Base-by-base conservation (phyloP, 257 asterid genomes). In the Jacaranda copaia region DNA sequence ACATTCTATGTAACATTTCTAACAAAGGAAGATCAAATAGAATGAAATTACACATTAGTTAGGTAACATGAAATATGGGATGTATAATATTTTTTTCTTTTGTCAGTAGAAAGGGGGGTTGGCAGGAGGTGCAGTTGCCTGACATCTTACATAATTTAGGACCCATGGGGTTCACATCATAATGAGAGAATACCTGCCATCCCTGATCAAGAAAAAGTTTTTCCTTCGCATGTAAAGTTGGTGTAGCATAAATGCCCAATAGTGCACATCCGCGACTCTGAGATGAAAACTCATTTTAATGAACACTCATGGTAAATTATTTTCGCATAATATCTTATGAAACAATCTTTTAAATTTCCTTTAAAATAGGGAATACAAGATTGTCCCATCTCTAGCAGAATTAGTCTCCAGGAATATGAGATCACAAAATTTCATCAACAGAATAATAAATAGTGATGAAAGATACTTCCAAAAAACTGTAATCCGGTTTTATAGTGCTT, bases 191-290 rank as follows among this genome's bases (percentile, higher is more conserved):
- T 89, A 96, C 98, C 98, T 90, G 93, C 98, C 99, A 96, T 65
- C 98, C 98, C 74, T 91, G 93, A 83, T 96, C 95, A 75, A 96
- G 97, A 58, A 96, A 96, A 80, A 96, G 97, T 39, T 84, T 89
- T 86, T 93, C 97, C 89, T 93, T 96, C 5, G 93, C 97, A 57
- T 81, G 88, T 80, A 96, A 86, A 70, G 99, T 96, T 15, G 98
- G 98, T 45, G 98, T 95, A 64, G 83, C 98, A 80, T 90, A 81
- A 72, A 93, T 87, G 81, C 98, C 92, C 81, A 96, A 76, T 65
- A 93, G 80, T 43, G 82, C 96, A 84, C 98, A 93, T 73, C 98
- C 98, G 20, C 98, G 97, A 81, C 93, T 92, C 98, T 92, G 89
- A 56, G 80, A 77, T 38, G 78, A 74, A 80, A 67, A 73, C 51